phyloP scores from a whole-genome alignment of 345 rosid species.

The Euphorbia pulcherrima region DNA sequence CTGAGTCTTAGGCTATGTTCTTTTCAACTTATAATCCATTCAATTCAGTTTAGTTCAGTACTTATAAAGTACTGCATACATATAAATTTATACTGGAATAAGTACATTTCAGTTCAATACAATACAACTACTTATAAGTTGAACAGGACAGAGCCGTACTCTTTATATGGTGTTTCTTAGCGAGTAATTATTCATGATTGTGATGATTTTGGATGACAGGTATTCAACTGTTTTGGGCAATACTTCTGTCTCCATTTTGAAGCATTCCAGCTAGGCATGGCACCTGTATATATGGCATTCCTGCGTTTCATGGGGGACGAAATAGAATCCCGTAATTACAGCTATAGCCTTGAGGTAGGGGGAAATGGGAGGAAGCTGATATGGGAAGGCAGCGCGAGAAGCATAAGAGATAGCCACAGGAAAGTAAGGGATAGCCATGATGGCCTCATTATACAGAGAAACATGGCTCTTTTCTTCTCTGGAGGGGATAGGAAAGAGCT shows the following conservation, averaged over 20 bases:
- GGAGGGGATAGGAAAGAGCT: constrained; percentile 94
- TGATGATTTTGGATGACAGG: constrained; percentile 35
- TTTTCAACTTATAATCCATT: too few species aligned
- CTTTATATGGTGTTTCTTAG: background rate
- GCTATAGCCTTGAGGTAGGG: constrained; percentile 92
- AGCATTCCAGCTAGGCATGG: constrained; percentile 96
- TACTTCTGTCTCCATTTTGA: constrained; percentile 96
- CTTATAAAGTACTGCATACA: too few species aligned
- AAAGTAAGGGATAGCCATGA: constrained; percentile 92
- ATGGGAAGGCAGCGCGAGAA: constrained; percentile 90
- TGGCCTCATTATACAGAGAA: constrained; percentile 78
- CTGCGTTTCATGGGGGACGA: constrained; percentile 95
- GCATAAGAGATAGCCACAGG: constrained; percentile 87
- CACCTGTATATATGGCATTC: constrained; percentile 96
- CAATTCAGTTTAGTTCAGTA: too few species aligned
- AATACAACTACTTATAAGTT: too few species aligned
- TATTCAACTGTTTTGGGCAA: constrained; percentile 89
- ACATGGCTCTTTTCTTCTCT: constrained; percentile 94
- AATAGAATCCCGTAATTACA: constrained; percentile 74
- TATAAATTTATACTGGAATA: too few species aligned
- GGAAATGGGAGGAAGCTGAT: constrained; percentile 85
- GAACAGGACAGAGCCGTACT: background rate
- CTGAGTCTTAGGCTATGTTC: too few species aligned
- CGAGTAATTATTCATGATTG: constrained; percentile 1
- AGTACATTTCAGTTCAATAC: too few species aligned